Percentiles rank a stretch among this genome's conserved stretches.
phyloP scores from a whole-genome alignment of 768 basidiomycete genomes.

The Hericium erinaceus region DNA sequence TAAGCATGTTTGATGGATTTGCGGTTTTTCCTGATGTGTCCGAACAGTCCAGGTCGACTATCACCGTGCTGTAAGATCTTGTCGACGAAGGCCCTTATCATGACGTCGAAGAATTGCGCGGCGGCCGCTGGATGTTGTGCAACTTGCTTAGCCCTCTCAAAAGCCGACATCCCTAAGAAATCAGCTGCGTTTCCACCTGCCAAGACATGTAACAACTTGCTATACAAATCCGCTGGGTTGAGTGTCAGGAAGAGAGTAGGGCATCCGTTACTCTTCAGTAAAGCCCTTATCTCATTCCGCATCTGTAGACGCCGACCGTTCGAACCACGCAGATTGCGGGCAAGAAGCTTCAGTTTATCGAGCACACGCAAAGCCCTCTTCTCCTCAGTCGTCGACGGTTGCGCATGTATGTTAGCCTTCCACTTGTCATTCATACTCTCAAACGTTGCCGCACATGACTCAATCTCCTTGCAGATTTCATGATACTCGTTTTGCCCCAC shows the following conservation, averaged over 20 bases:
- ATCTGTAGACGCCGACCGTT: background rate
- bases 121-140: constrained; percentile 32
- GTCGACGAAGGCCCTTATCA: constrained; percentile 28
- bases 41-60: constrained; percentile 23
- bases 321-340: background rate
- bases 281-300: background rate
- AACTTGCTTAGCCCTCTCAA: constrained; percentile 24
- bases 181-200: constrained; percentile 28
- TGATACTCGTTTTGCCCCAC: no score
- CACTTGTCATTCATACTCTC: background rate
- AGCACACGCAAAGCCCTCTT: background rate
- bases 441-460: background rate
- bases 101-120: constrained; percentile 33
- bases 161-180: constrained; percentile 19
- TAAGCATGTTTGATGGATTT: no score
- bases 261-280: background rate
- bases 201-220: constrained; percentile 32
- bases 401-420: background rate
- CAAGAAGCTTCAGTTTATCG: background rate
- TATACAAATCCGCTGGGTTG: constrained; percentile 35
- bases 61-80: constrained; percentile 9
- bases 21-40: no score
- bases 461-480: background rate
- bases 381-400: background rate
- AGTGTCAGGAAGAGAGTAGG: background rate